These are phyloP conservation scores for Ocimum tenuiflorum DNA, from an alignment of 257 asterid species.

Conservation along the genomic window DNA sequence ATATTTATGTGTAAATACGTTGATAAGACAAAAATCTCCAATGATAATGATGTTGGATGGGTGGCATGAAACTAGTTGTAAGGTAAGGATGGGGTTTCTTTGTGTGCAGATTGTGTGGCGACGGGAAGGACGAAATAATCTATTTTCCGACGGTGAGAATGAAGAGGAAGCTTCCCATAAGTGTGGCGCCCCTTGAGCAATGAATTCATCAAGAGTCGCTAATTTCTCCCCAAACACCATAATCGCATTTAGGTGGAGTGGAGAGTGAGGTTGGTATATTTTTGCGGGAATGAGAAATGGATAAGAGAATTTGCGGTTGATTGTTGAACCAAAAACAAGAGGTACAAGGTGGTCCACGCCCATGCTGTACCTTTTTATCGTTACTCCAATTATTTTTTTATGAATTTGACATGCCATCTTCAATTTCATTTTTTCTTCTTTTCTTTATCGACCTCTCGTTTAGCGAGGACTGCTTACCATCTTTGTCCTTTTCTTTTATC, in stretches of 20 bases:
- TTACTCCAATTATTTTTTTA: conserved; percentile 6
- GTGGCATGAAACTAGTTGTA: not conserved
- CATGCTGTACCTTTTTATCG: conserved; percentile 29
- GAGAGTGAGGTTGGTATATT: not conserved
- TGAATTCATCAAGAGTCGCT: conserved; percentile 19
- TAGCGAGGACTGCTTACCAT: not conserved
- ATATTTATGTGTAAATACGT: no score
- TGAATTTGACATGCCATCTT: conserved; percentile 2
- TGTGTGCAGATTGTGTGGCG: conserved; percentile 67
- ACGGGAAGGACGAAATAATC: conserved; percentile 67
- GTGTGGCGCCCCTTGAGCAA: conserved; percentile 46
- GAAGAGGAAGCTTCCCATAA: conserved; percentile 89
- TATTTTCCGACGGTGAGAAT: conserved; percentile 86
- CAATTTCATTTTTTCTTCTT: not conserved
- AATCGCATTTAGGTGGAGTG: not conserved
- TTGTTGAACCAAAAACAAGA: conserved; percentile 9
- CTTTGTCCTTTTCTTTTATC: not conserved
- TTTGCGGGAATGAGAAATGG: conserved; percentile 13
- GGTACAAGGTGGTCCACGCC: conserved; percentile 35
- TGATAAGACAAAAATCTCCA: no score
- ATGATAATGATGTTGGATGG: no score
- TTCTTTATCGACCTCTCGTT: not conserved
- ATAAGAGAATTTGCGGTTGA: conserved; percentile 21
- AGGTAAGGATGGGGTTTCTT: conserved; percentile 32
- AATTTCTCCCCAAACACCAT: not conserved